These are phyloP conservation scores for Prunus kanzakura DNA, from an alignment of 306 rosid species.

Conservation along the genomic window DNA sequence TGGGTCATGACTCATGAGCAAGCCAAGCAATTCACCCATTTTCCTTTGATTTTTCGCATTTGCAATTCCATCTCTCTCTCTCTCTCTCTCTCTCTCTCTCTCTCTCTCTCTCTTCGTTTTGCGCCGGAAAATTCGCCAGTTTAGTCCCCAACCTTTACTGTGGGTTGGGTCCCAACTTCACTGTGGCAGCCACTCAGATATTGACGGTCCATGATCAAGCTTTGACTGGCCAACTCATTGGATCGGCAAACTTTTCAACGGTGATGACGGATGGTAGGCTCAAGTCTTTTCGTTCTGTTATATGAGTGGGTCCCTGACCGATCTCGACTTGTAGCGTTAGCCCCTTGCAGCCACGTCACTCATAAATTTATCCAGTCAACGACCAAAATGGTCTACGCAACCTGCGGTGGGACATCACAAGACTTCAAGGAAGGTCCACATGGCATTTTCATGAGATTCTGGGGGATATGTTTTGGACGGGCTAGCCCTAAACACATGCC, in stretches of 20 bases:
- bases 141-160: no score
- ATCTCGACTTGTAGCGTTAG: no score
- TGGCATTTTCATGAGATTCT: neutral
- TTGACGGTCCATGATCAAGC: conserved; percentile 1
- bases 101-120: neutral
- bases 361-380: no score
- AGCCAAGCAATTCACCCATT: no score
- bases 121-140: conserved; percentile 29
- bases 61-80: neutral
- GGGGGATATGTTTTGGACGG: neutral
- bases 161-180: neutral
- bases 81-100: neutral
- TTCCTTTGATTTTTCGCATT: no score
- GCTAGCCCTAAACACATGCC: neutral
- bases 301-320: neutral
- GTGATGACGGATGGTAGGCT: conserved; percentile 9
- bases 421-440: no score
- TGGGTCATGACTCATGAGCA: no score
- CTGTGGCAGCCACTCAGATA: neutral
- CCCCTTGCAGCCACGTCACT: neutral
- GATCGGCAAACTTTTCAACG: neutral
- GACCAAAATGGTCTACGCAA: no score
- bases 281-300: neutral
- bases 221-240: conserved; percentile 3
- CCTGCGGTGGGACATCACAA: no score